These are phyloP conservation scores for Penicillium macrosclerotiorum DNA, from an alignment of 495 filamentous ascomycete species.

Conservation along the genomic window DNA sequence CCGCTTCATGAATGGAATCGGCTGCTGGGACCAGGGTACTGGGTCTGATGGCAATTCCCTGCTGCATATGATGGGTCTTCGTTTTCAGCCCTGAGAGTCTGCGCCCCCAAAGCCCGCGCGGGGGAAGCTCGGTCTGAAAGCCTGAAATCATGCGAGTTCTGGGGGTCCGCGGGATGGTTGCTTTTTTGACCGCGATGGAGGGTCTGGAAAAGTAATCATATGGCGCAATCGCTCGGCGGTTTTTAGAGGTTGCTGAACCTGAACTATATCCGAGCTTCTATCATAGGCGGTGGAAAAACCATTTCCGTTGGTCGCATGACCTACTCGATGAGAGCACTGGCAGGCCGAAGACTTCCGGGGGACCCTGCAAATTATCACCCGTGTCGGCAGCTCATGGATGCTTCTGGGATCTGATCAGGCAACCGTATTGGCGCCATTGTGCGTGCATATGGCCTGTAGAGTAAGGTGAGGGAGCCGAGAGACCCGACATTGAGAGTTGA, in stretches of 20 bases:
- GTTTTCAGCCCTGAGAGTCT: slow-evolving; percentile 8
- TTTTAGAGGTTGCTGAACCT: background rate
- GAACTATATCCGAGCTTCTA: background rate
- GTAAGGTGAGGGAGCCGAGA: background rate
- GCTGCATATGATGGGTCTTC: slow-evolving; percentile 2
- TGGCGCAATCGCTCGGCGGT: background rate
- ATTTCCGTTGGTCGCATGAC: slow-evolving; percentile 1
- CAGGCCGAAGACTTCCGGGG: background rate
- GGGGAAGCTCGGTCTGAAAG: background rate
- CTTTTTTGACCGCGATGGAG: too few relatives aligned
- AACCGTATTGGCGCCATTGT: background rate
- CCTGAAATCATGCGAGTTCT: slow-evolving; percentile 7
- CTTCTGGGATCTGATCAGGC: background rate
- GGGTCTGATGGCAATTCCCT: background rate
- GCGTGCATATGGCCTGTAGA: background rate
- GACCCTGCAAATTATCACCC: background rate
- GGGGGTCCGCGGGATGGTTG: too few relatives aligned
- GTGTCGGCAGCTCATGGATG: background rate
- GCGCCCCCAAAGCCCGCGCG: slow-evolving; percentile 6
- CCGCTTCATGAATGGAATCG: background rate
- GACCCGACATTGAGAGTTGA: slow-evolving; percentile 1
- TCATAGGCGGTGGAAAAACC: background rate
- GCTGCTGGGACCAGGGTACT: background rate
- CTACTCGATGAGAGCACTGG: background rate
- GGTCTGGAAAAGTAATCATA: too few relatives aligned